Base-by-base conservation (phyloP, 192 early-diverging fungal genomes). In the Gryganskiella cystojenkinii region DNA sequence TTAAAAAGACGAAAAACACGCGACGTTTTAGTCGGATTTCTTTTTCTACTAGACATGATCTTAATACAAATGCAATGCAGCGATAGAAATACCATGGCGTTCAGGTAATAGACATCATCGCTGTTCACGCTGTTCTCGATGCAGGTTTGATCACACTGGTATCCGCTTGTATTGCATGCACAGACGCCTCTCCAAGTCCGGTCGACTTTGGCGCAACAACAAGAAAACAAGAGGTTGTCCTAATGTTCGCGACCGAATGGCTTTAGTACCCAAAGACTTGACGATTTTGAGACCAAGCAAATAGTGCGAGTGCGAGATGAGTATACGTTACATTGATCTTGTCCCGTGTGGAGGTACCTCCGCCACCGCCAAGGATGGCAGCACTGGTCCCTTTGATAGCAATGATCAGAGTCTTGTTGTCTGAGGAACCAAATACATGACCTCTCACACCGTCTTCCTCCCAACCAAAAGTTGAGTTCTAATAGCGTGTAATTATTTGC, bases 191-290 rank as follows among this genome's bases (percentile, higher is more conserved):
- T 80, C 97, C 97, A 99, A 0, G 83, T 84, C 35, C 89, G 89
- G 51, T 90, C 89, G 11, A 91, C 92, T 43, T 90, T 89, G 9
- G 90, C 97, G 82, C 97, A 99, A 81, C 97, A 99, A 83, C 97
- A 99, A 2, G 95, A 96, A 69, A 97, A 99, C 65, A 98, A 87
- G 13, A 93, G 84, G 75, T 98, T 99, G 83, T 98, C 96, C 90
- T 91, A 55, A 28, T 34, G 7, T 14, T 31, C 3, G 9, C 10
- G 13, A 14, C 13, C 30, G n/a, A 56, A 56, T 15, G 3, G 2
- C 22, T 10, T 2, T 24, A 51, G 10, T 9, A 7, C 3, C 28
- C n/a, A n/a, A 17, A 5, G 7, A 3, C 14, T 57, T 11, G 25
- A 7, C 20, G 44, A n/a, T 4, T 17, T 25, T 3, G 37, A 31